phyloP scores from a whole-genome alignment of 495 filamentous ascomycete genomes.

The Friedmanniomyces endolithicus region DNA sequence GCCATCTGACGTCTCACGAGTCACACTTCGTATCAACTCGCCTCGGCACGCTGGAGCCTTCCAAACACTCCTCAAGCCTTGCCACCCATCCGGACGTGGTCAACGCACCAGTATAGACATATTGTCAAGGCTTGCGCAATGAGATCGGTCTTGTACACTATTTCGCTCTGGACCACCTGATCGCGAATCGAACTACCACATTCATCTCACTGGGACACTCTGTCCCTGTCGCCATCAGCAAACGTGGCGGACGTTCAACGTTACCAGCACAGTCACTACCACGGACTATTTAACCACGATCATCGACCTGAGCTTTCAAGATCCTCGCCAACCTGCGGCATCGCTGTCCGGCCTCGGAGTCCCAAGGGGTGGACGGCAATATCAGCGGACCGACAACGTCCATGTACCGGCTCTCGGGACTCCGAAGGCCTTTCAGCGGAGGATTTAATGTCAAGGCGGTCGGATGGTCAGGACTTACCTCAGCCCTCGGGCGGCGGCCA shows the following conservation, averaged over 20 bases:
- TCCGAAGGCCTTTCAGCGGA: slow-evolving; percentile 6
- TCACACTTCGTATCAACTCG: not conserved
- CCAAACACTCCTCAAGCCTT: not conserved
- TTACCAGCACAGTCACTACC: slow-evolving; percentile 15
- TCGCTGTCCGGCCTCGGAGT: not conserved
- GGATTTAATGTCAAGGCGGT: slow-evolving; percentile 21
- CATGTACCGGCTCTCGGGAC: slow-evolving; percentile 13
- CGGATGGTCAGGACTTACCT: not conserved
- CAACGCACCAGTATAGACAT: not conserved
- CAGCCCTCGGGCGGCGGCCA: not conserved
- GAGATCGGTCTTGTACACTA: not conserved
- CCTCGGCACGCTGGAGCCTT: not conserved
- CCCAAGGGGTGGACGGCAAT: not conserved
- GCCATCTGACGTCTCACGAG: not conserved
- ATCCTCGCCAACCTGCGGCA: not conserved
- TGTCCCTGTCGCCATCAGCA: slow-evolving; percentile 10
- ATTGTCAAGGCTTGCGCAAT: not conserved
- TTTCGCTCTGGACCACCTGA: not conserved
- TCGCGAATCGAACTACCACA: too few relatives aligned
- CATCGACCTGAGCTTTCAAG: not conserved
- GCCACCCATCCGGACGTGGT: not conserved
- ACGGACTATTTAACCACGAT: slow-evolving; percentile 1
- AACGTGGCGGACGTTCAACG: slow-evolving; percentile 20
- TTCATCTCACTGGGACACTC: slow-evolving; percentile 4
- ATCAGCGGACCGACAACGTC: slow-evolving; percentile 1